Base-by-base conservation (phyloP, 2,329 filamentous ascomycete genomes). In the Emmonsia crescens region DNA sequence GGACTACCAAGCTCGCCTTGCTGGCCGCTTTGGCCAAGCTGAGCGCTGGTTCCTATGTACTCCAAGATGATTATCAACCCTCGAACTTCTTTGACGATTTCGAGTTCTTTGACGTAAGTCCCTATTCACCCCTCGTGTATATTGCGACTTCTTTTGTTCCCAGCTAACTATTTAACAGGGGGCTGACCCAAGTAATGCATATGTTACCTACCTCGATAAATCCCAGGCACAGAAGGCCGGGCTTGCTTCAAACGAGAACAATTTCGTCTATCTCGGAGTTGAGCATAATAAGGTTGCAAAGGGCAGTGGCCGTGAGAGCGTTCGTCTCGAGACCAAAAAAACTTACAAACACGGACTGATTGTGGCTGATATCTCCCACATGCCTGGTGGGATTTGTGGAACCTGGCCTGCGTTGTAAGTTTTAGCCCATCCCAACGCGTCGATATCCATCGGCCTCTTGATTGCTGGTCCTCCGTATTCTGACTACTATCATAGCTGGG, bases 161-260 rank as follows among this genome's bases (percentile, higher is more conserved):
- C 5, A 31, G 38, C 27, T 56, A 36, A 60, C 27, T 9, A 44
- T 40, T 29, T 36, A n/a, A 56, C 60, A 79, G 76, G 73, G 63
- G 19, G 24, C 67, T 3, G 90, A 94, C 69, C 89, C 89, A 0
- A 94, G 89, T 1, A 68, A 85, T 64, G 90, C 89, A 38, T 90
- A 85, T 68, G 89, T 94, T 67, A 75, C 83, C 63, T 94, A 91
- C 68, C 80, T 85, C 60, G 77, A 83, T 66, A 78, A 80, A 58
- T 62, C 71, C n/a, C 82, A 80, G 1, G 88, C 89, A 61, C 80
- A 82, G 63, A 69, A 72, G n/a, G 72, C 75, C 44, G 80, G 81
- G 19, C 79, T 91, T 9, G 84, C 86, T 64, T 82, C 81, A 64
- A 83, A 79, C 65, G 72, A 78, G 57, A 76, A 81, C 61, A 76